phyloP scores from a whole-genome alignment of 805 yeast species.

The Wickerhamiella spandovensis region DNA sequence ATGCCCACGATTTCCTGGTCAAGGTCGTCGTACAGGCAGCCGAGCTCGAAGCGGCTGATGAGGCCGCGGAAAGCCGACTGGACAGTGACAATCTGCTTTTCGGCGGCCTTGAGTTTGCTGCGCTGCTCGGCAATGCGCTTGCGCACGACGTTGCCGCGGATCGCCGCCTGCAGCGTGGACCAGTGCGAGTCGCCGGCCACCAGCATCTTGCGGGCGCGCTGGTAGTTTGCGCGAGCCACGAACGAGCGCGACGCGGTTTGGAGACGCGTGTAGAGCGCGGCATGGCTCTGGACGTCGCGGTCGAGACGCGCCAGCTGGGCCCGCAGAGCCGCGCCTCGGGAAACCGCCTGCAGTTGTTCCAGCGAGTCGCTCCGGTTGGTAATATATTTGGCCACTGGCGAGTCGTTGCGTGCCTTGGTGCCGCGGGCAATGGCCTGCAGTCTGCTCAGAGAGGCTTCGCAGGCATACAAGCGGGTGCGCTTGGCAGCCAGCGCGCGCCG shows the following conservation, averaged over 20 bases:
- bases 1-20: constrained; percentile 22
- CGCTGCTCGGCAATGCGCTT: constrained; percentile 1
- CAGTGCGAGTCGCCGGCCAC: background rate
- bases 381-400: background rate
- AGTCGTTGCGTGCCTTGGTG: constrained; percentile 6
- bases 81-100: constrained; percentile 16
- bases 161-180: constrained; percentile 12
- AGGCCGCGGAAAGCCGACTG: constrained; percentile 29
- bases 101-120: constrained; percentile 1
- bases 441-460: constrained; percentile 6
- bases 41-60: constrained; percentile 23
- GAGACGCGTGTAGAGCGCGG: background rate
- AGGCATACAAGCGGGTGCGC: background rate
- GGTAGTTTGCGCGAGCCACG: constrained; percentile 1
- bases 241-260: constrained; percentile 5
- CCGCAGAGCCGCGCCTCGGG: constrained; percentile 17
- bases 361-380: background rate
- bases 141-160: constrained; percentile 17
- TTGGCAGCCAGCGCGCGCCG: background rate
- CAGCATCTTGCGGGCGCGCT: background rate
- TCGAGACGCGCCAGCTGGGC: constrained; percentile 1
- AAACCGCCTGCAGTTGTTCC: constrained; percentile 12
- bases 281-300: background rate
- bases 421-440: constrained; percentile 24
- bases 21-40: constrained; percentile 23